These are phyloP conservation scores for Agaricales sp. DNA, from an alignment of 1,284 basidiomycete species.

Conservation along the genomic window DNA sequence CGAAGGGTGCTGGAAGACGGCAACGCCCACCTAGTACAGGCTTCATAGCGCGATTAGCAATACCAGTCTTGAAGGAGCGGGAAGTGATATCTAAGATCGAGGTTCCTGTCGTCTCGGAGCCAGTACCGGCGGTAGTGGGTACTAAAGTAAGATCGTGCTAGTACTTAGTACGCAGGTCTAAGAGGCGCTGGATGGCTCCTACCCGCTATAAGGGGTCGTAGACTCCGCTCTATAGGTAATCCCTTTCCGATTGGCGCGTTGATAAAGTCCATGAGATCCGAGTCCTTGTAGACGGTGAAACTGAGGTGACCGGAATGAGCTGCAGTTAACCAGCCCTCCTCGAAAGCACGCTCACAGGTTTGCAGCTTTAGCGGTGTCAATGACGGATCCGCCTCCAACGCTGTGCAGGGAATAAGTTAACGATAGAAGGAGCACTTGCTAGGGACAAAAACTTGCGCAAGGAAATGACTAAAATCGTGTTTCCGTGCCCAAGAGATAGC, in stretches of 20 bases:
- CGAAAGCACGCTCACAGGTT: conserved; percentile 54
- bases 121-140: conserved; percentile 96
- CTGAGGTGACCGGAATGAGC: conserved; percentile 22
- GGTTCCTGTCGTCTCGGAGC: conserved; percentile 95
- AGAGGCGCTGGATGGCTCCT: conserved; percentile 10
- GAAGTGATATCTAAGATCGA: conserved; percentile 92
- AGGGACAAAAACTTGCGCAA: conserved; percentile 53
- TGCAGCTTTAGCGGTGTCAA: conserved; percentile 91
- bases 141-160: conserved; percentile 31
- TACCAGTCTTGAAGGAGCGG: conserved; percentile 91
- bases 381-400: conserved; percentile 92
- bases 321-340: conserved; percentile 2
- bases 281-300: conserved; percentile 82
- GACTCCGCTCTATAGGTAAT: conserved; percentile 64
- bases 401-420: conserved; percentile 24
- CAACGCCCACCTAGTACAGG: conserved; percentile 74
- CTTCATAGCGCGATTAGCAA: conserved; percentile 86
- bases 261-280: conserved; percentile 91
- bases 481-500: conserved; percentile 85
- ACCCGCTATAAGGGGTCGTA: conserved; percentile 83
- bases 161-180: neutral
- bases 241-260: conserved; percentile 96
- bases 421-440: conserved; percentile 2
- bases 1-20: conserved; percentile 18
- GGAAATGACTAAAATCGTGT: conserved; percentile 87